Evolutionary conservation across 2,329 filamentous ascomycete genomes (phyloP).

Genomic region (Apiospora rasikravindrae): DNA sequence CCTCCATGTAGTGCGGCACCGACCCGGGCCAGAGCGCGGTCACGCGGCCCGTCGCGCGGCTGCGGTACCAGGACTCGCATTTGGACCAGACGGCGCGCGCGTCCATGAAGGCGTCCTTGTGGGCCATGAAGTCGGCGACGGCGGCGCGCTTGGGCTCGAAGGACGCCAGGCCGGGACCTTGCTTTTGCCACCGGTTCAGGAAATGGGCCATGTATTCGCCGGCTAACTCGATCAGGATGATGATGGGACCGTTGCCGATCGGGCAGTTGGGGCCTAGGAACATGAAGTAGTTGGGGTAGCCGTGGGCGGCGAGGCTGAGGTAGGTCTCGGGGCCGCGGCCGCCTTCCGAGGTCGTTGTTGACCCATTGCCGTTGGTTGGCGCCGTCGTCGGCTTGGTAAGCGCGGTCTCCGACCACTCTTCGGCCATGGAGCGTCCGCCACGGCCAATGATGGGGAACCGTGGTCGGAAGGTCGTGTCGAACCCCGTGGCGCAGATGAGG

Average conservation of each 20-base stretch:
- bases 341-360: rapidly evolving
- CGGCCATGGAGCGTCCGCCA: constrained; percentile 50
- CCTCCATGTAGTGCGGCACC: constrained; percentile 27
- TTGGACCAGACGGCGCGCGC: constrained; percentile 31
- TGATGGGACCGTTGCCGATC: constrained; percentile 27
- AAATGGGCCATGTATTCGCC: constrained; percentile 23
- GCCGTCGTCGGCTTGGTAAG: constrained; percentile 62
- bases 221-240: constrained; percentile 25
- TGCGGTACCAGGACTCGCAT: constrained; percentile 29
- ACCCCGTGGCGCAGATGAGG: constrained; percentile 42
- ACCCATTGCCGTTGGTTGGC: constrained; percentile 39
- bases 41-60: constrained; percentile 23
- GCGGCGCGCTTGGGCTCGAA: constrained; percentile 28
- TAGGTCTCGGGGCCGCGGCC: not conserved
- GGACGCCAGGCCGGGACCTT: constrained; percentile 16
- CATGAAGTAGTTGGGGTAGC: constrained; percentile 55
- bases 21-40: constrained; percentile 28
- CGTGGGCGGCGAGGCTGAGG: not conserved
- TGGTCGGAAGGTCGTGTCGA: constrained; percentile 30
- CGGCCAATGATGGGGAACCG: constrained; percentile 52
- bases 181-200: constrained; percentile 17
- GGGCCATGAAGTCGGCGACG: constrained; percentile 34
- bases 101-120: constrained; percentile 19
- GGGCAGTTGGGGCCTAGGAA: constrained; percentile 47
- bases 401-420: constrained; percentile 53